These are phyloP conservation scores for Fusarium temperatum DNA, from an alignment of 2,329 filamentous ascomycete species.

Conservation along the genomic window DNA sequence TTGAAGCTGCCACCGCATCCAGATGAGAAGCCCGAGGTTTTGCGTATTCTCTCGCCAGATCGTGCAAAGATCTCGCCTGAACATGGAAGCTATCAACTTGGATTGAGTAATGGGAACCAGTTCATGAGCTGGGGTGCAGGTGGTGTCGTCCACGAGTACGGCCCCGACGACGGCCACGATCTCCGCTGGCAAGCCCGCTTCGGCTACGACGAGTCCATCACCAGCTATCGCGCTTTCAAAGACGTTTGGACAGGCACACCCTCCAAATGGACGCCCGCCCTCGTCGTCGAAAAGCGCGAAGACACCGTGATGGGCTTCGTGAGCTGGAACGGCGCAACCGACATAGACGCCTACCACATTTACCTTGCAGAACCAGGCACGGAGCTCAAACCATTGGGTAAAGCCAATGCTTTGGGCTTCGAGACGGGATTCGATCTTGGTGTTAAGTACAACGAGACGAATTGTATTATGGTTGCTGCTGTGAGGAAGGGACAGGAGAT, in stretches of 20 bases:
- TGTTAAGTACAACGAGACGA: constrained; percentile 6
- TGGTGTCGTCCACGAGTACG: constrained; percentile 40
- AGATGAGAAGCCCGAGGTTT: constrained; percentile 4
- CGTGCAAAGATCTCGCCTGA: constrained; percentile 13
- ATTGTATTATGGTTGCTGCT: constrained; percentile 34
- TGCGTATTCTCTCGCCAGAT: constrained; percentile 17
- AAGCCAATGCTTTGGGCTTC: constrained; percentile 15
- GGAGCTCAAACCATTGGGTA: background rate
- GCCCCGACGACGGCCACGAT: constrained; percentile 29
- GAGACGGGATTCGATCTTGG: constrained; percentile 40
- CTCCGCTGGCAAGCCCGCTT: constrained; percentile 40
- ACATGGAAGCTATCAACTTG: constrained; percentile 32
- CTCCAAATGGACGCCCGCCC: constrained; percentile 12
- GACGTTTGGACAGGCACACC: constrained; percentile 38
- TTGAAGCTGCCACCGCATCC: constrained; percentile 28
- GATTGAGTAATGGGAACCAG: constrained; percentile 35
- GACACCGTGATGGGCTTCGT: constrained; percentile 20
- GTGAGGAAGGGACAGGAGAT: constrained; percentile 32
- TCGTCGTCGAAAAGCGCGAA: constrained; percentile 22
- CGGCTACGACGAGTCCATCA: constrained; percentile 27
- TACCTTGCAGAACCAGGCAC: constrained; percentile 14
- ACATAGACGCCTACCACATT: constrained; percentile 37
- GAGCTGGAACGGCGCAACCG: constrained; percentile 43
- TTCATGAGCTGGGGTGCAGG: constrained; percentile 36
- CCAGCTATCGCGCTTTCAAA: constrained; percentile 41